Conservation (phyloP, 129 eudicot species). For the Deinandra increscens region DNA sequence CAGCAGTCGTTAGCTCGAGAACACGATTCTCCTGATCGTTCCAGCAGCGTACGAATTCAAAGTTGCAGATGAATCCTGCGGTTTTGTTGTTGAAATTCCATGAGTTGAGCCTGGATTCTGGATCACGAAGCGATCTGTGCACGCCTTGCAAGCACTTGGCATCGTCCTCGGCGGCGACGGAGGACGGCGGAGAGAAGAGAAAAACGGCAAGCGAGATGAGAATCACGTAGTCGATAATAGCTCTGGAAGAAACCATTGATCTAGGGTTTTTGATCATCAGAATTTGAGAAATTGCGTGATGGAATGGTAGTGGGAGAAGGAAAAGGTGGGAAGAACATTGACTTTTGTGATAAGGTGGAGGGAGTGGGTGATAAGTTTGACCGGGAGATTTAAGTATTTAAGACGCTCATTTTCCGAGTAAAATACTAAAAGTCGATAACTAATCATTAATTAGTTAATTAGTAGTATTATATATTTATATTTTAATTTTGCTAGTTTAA, state of each 20-base stretch:
- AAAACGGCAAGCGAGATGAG: conserved; percentile 17
- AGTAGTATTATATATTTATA: too few relatives aligned
- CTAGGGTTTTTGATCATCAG: conserved; percentile 13
- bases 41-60: conserved; percentile 66
- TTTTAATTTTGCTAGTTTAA: too few relatives aligned
- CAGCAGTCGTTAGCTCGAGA: conserved; percentile 33
- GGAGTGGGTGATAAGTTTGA: conserved; percentile 15
- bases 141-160: conserved; percentile 55
- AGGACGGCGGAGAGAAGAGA: neutral
- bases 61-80: conserved; percentile 52
- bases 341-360: conserved; percentile 9
- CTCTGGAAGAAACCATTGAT: conserved; percentile 21
- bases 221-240: neutral
- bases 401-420: neutral
- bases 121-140: conserved; percentile 45
- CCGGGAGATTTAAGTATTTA: conserved; percentile 8
- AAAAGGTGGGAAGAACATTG: conserved; percentile 29
- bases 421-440: neutral
- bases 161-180: conserved; percentile 50
- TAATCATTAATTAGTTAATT: too few relatives aligned
- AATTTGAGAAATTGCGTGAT: conserved; percentile 3
- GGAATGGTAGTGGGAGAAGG: conserved; percentile 17
- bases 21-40: conserved; percentile 64
- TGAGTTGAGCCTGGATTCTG: conserved; percentile 17
- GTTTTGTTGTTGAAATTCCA: conserved; percentile 57